phyloP scores from a whole-genome alignment of 805 yeast genomes.

The Scheffersomyces coipomensis region DNA sequence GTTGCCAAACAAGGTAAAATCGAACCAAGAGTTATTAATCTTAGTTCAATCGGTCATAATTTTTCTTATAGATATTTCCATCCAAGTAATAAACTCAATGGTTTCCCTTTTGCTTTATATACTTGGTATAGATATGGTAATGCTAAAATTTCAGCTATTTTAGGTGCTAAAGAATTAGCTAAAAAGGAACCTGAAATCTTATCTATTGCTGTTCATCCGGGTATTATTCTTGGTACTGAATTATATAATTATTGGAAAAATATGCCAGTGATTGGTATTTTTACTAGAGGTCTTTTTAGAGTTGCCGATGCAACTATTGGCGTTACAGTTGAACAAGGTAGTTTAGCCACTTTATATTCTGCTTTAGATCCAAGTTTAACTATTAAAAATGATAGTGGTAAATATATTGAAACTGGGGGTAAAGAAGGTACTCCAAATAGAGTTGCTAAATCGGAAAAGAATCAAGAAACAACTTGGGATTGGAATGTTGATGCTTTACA shows the following conservation, averaged over 20 bases:
- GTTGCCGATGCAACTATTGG: conserved; percentile 18
- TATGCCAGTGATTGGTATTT: conserved; percentile 20
- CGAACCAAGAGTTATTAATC: conserved; percentile 28
- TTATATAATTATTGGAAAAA: conserved; percentile 28
- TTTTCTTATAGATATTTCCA: conserved; percentile 19
- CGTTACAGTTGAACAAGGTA: conserved; percentile 32
- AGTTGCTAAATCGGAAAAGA: conserved; percentile 19
- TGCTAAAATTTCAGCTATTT: conserved; percentile 34
- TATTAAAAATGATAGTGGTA: conserved; percentile 23
- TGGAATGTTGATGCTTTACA: conserved; percentile 21
- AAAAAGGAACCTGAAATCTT: conserved; percentile 27
- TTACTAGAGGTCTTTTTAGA: conserved; percentile 13
- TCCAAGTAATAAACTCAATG: conserved; percentile 21
- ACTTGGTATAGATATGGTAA: conserved; percentile 35
- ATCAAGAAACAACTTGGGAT: conserved; percentile 27
- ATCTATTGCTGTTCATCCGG: conserved; percentile 38
- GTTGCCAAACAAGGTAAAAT: conserved; percentile 13
- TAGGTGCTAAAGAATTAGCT: conserved; percentile 25
- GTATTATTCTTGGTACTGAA: conserved; percentile 31
- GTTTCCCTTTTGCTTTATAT: conserved; percentile 21
- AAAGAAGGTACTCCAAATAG: conserved; percentile 16
- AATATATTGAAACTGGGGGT: conserved; percentile 34
- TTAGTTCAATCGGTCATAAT: conserved; percentile 35
- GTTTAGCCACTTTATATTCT: conserved; percentile 30
- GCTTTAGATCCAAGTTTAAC: conserved; percentile 28